Percentiles rank a stretch among this genome's conserved stretches.
phyloP scores from a whole-genome alignment of 305 asterid genomes.

The Fraxinus paxiana region DNA sequence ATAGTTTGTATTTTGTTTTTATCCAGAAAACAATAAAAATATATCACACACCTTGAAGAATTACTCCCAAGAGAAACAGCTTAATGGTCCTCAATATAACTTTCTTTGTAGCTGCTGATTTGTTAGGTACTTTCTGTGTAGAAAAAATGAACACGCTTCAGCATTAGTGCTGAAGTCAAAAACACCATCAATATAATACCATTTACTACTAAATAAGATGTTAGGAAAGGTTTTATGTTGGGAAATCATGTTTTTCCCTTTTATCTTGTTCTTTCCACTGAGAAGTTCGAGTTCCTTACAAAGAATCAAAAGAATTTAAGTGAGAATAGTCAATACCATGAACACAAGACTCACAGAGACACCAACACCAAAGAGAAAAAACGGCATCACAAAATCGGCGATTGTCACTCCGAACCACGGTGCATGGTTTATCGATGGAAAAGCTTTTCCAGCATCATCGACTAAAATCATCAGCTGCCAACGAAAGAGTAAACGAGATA shows the following conservation, averaged over 20 bases:
- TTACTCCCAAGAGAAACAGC: conserved; percentile 64
- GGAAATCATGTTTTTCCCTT: conserved; percentile 1
- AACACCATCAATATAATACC: conserved; percentile 6
- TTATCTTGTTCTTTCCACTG: background rate
- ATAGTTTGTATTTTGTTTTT: background rate
- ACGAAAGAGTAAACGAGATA: background rate
- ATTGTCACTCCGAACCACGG: conserved; percentile 92
- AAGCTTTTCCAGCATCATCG: conserved; percentile 87
- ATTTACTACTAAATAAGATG: background rate
- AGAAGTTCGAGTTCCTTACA: conserved; percentile 8
- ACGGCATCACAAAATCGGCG: conserved; percentile 94
- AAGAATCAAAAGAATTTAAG: background rate
- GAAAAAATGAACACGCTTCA: background rate
- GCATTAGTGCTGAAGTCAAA: background rate
- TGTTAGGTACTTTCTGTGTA: conserved; percentile 58
- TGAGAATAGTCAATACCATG: conserved; percentile 45
- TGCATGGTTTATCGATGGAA: conserved; percentile 75
- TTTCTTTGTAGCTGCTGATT: conserved; percentile 59
- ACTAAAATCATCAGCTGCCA: conserved; percentile 81
- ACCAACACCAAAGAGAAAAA: conserved; percentile 81
- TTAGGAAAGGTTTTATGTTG: background rate
- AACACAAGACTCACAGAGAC: conserved; percentile 67
- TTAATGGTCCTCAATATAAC: conserved; percentile 53
- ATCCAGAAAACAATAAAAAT: background rate
- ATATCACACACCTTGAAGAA: conserved; percentile 72